phyloP scores from a whole-genome alignment of 495 filamentous ascomycete species.

The Daldinia vernicosa region DNA sequence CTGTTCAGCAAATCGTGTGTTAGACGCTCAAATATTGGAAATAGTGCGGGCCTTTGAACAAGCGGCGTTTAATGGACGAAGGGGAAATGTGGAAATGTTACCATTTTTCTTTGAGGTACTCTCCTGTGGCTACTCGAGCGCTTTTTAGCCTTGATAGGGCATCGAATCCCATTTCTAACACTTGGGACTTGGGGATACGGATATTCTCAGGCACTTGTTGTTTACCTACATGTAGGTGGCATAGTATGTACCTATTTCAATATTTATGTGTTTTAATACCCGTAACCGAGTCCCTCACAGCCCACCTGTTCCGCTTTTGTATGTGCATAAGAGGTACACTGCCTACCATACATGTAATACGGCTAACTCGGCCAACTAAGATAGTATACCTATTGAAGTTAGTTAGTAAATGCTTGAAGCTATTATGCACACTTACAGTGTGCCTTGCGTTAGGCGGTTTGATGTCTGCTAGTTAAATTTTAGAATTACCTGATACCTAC shows the following conservation, averaged over 20 bases:
- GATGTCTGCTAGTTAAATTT: not conserved
- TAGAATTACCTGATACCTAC: not conserved
- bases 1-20: slow-evolving; percentile 10
- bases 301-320: slow-evolving; percentile 25
- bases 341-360: slow-evolving; percentile 6
- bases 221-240: not conserved
- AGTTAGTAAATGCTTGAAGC: too few species aligned
- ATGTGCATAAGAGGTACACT: not conserved
- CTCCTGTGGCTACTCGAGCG: slow-evolving; percentile 21
- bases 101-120: slow-evolving; percentile 39
- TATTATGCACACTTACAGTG: not conserved
- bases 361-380: not conserved
- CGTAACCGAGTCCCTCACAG: not conserved
- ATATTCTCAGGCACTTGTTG: not conserved
- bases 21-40: not conserved
- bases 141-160: slow-evolving; percentile 30
- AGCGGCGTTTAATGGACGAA: not conserved
- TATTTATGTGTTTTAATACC: not conserved
- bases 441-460: not conserved
- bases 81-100: slow-evolving; percentile 8
- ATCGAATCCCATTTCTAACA: slow-evolving; percentile 30
- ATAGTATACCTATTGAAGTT: too few species aligned
- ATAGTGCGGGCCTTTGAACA: not conserved
- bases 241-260: not conserved
- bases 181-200: not conserved